These are phyloP conservation scores for Pythium utonaiense DNA, from an alignment of 352 stramenopile genomes.

Conservation along the genomic window DNA sequence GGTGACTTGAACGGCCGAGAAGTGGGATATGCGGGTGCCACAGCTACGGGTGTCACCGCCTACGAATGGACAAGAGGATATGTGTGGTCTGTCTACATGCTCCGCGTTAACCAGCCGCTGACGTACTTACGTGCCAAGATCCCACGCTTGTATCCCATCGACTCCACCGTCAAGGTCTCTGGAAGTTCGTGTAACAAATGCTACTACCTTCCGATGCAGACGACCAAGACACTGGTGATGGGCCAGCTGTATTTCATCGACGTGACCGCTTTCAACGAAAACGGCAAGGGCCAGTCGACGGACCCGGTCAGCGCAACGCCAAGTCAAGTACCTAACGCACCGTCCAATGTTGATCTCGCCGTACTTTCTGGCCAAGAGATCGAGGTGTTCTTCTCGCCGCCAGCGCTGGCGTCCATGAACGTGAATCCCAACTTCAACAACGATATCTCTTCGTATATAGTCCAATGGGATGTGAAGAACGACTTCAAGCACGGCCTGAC, in stretches of 20 bases:
- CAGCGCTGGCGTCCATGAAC: slow-evolving; percentile 42
- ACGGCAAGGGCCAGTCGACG: slow-evolving; percentile 53
- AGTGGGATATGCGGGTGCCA: slow-evolving; percentile 44
- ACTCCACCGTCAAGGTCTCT: slow-evolving; percentile 36
- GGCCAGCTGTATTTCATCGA: slow-evolving; percentile 78
- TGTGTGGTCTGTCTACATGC: slow-evolving; percentile 54
- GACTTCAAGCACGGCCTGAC: slow-evolving; percentile 65
- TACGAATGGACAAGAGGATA: slow-evolving; percentile 79
- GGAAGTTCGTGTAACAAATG: slow-evolving; percentile 54
- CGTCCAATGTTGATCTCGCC: slow-evolving; percentile 82
- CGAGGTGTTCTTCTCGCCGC: slow-evolving; percentile 89
- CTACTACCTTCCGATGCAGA: slow-evolving; percentile 63
- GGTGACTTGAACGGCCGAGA: slow-evolving; percentile 59
- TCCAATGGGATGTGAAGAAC: slow-evolving; percentile 82
- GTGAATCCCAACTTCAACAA: slow-evolving; percentile 70
- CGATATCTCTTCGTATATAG: slow-evolving; percentile 85
- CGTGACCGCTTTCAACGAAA: slow-evolving; percentile 70
- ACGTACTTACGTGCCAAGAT: slow-evolving; percentile 52
- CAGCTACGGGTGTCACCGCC: slow-evolving; percentile 35
- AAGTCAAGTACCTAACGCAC: slow-evolving; percentile 82
- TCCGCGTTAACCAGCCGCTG: slow-evolving; percentile 38
- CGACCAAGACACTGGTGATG: slow-evolving; percentile 53
- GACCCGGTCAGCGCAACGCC: slow-evolving; percentile 45
- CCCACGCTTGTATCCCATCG: slow-evolving; percentile 41
- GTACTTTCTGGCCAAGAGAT: slow-evolving; percentile 88